Base-by-base conservation (phyloP, 768 basidiomycete genomes). In the Agaricus subrufescens region DNA sequence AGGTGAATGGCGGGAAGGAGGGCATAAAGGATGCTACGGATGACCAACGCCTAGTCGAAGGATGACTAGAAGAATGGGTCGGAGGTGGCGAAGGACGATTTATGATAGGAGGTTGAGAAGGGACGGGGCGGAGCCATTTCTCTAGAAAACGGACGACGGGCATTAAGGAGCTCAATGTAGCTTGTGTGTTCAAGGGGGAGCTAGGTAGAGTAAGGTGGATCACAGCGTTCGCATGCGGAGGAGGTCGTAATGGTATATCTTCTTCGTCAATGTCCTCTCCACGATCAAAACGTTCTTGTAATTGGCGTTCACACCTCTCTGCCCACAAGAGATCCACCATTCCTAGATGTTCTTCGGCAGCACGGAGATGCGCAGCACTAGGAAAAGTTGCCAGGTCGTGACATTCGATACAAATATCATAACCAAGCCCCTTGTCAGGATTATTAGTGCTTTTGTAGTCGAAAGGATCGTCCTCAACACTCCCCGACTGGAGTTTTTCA, bases 351-450 rank as follows among this genome's bases (percentile, higher is more conserved):
- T 91, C 89, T 66, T 93, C 89, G 7, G 86, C 88, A 3, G 83
- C 84, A 50, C 83, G 77, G 38, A 92, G 69, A 63, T 89, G 86
- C 37, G 80, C 75, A 0, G 76, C 56, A n/a, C 77, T 76, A 0
- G 92, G 89, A 68, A 89, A 87, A 12, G 85, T 84, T 2, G 90
- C 89, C 34, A 82, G 73, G 60, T 94, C 91, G 64, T 90, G 87
- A 65, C 90, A 91, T 71, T 96, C 92, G 58, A 96, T 81, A 67
- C 91, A 94, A 43, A 96, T 82, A 64, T 93, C 87, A 65, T 85
- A 94, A 14, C 89, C 90, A 57, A 78, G 73, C 34, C 84, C 85
- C n/a, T 72, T 63, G 29, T 59, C 60, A 0, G 79, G 77, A 56
- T 75, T 67, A 60, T 80, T 81, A 39, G 74, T 77, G 19, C 62